Conservation (phyloP, 2,329 filamentous ascomycete species). For the Pseudohalonectria lignicola region DNA sequence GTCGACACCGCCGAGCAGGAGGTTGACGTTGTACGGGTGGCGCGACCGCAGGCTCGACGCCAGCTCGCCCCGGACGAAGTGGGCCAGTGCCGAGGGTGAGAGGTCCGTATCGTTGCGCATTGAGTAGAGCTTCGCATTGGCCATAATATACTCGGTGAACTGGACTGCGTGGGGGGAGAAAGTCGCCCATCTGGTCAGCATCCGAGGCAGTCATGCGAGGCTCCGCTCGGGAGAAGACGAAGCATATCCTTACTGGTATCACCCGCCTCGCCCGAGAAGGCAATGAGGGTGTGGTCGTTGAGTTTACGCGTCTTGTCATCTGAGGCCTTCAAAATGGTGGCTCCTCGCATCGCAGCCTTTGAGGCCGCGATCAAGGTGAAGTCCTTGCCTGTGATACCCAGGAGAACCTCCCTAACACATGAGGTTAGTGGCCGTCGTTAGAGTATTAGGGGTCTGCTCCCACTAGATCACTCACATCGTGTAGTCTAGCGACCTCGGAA, state of each 20-base stretch:
- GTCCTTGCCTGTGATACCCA: constrained; percentile 98
- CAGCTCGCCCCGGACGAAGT: constrained; percentile 90
- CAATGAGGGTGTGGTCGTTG: constrained; percentile 91
- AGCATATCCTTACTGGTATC: constrained; percentile 31
- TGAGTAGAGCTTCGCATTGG: constrained; percentile 93
- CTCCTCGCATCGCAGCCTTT: constrained; percentile 96
- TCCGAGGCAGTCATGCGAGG: neutral
- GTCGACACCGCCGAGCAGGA: constrained; percentile 88
- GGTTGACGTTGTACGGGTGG: constrained; percentile 94
- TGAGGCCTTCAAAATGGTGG: constrained; percentile 84
- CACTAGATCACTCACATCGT: no score
- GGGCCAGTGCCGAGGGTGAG: constrained; percentile 76
- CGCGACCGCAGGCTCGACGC: constrained; percentile 82
- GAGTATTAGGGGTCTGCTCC: no score
- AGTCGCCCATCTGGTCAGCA: constrained; percentile 3
- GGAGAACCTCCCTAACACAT: constrained; percentile 74
- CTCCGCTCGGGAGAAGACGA: neutral
- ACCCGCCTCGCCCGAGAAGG: constrained; percentile 90
- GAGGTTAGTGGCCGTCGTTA: no score
- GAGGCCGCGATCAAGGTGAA: constrained; percentile 96
- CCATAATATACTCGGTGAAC: constrained; percentile 99
- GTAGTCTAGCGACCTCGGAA: no score
- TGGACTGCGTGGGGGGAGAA: constrained; percentile 69
- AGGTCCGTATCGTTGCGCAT: constrained; percentile 96
- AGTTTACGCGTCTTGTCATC: constrained; percentile 94